phyloP scores from a whole-genome alignment of 306 rosid species.

The Oxytropis ochrocephala region DNA sequence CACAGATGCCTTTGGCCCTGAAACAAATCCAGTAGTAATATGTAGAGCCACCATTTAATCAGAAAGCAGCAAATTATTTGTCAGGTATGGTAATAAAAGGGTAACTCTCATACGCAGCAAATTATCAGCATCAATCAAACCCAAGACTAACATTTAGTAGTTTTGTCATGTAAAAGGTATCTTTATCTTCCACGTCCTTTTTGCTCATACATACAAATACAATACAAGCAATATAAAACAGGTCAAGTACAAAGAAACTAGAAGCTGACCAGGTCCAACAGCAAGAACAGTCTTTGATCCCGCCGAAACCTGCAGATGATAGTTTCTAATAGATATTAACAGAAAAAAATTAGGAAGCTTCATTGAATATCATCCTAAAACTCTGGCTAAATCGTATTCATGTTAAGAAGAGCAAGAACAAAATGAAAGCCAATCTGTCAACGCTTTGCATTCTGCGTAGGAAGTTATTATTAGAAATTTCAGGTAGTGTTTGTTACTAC shows the following conservation, averaged over 20 bases:
- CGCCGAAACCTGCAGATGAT: conserved; percentile 52
- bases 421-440: neutral
- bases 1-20: conserved; percentile 64
- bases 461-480: neutral
- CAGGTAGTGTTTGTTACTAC: neutral
- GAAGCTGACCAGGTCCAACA: conserved; percentile 76
- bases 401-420: neutral
- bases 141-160: neutral
- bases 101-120: neutral
- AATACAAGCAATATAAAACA: conserved; percentile 8
- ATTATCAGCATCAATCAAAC: conserved; percentile 16
- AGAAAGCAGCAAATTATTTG: neutral
- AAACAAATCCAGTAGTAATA: neutral
- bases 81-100: neutral
- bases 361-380: neutral
- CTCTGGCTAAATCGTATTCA: neutral
- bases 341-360: neutral
- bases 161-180: neutral
- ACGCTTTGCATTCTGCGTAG: neutral
- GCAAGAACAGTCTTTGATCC: conserved; percentile 94
- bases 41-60: neutral
- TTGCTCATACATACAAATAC: neutral
- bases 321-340: neutral
- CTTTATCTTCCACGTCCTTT: neutral
- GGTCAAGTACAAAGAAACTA: conserved; percentile 1